Base-by-base conservation (phyloP, 805 yeast species). In the Kodamaea neixiangensis region DNA sequence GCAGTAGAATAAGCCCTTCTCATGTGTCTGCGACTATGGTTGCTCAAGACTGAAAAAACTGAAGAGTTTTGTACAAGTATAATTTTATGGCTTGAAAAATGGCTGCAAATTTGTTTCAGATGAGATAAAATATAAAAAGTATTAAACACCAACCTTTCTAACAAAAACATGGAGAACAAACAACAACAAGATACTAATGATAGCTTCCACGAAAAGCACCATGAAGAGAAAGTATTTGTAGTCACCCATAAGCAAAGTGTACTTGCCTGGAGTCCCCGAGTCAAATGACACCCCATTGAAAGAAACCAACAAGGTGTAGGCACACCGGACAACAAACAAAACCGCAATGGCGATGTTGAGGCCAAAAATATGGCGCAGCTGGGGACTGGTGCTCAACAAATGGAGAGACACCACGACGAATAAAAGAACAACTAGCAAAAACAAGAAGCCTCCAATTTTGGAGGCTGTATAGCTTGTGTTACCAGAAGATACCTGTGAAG, bases 171-270 rank as follows among this genome's bases (percentile, higher is more conserved):
- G 39, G 29, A 52, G 43, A 18, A 18, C 44, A 3, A 44, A 7
- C 44, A 53, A 39, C 11, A 46, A 31, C 3, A 25, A 10, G 7
- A 46, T 13, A 15, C 48, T 35, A 7, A 46, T 29, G 6, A 53
- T 11, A 5, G 35, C 53, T 47, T 53, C 55, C 22, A 20, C 22
- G 13, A 49, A 15, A 7, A 49, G 20, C 1, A 34, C 49, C 44
- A 53, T 17, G 19, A 50, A 53, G 7, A 53, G 20, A 34, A 47
- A 47, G 43, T 47, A 47, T 35, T 34, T 35, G 34, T 41, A 42
- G 37, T 47, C 43, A 9, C 50, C 50, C n/a, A 47, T 41, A 13
- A 47, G n/a, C 40, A 47, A 41, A n/a, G 50, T 42, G 37, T 21
- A 47, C 43, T 37, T 47, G 5, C 31, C 10, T 3, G 31, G 31